phyloP scores from a whole-genome alignment of 495 filamentous ascomycete species.

The Bathelium albidoporum region DNA sequence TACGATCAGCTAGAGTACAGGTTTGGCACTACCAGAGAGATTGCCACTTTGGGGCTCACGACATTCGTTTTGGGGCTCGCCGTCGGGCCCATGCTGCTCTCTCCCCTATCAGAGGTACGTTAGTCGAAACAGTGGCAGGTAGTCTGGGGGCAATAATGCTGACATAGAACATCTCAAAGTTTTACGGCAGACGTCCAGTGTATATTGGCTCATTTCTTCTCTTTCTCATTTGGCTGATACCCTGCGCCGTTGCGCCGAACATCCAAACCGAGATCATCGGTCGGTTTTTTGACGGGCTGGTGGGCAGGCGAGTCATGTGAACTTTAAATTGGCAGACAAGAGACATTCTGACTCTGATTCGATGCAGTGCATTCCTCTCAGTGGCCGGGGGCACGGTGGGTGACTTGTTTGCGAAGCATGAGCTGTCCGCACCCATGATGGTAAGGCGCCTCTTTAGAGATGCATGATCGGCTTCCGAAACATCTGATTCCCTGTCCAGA shows the following conservation, averaged over 20 bases:
- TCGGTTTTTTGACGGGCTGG: conserved; percentile 76
- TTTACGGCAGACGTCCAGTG: conserved; percentile 79
- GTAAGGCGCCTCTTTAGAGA: background rate
- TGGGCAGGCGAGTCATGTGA: conserved; percentile 41
- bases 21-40: conserved; percentile 55
- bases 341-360: background rate
- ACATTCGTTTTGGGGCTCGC: conserved; percentile 38
- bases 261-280: conserved; percentile 71
- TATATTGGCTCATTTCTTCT: conserved; percentile 68
- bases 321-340: background rate
- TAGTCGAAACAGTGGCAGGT: background rate
- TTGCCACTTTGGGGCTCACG: conserved; percentile 72
- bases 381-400: conserved; percentile 89
- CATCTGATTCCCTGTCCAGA: conserved; percentile 6
- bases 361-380: conserved; percentile 60
- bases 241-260: conserved; percentile 77
- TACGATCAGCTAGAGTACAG: conserved; percentile 75
- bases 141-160: background rate
- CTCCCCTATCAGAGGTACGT: conserved; percentile 50
- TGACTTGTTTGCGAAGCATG: conserved; percentile 68
- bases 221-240: conserved; percentile 80
- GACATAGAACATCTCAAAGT: conserved; percentile 36
- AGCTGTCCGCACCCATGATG: conserved; percentile 71
- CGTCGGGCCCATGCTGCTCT: conserved; percentile 62
- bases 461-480: conserved; percentile 8